Evolutionary conservation across 805 yeast genomes (phyloP).

Genomic region (Pichia deserticola): DNA sequence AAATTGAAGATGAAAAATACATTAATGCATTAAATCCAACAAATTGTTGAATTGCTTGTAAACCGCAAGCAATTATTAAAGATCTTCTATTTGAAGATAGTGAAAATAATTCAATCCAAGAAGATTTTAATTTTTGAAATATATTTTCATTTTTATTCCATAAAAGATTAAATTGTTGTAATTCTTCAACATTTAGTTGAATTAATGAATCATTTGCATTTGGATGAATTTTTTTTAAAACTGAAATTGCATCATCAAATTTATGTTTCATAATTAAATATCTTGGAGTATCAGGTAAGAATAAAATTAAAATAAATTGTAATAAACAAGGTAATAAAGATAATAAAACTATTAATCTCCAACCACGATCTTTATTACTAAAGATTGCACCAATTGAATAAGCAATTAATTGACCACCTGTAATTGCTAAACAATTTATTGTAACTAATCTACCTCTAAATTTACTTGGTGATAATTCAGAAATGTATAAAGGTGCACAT

Average conservation of each 20-base stretch:
- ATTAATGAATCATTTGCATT: slow-evolving; percentile 30
- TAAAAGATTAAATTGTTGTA: slow-evolving; percentile 28
- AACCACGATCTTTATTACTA: slow-evolving; percentile 35
- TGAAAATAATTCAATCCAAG: slow-evolving; percentile 35
- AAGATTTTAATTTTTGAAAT: slow-evolving; percentile 23
- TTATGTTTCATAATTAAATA: slow-evolving; percentile 40
- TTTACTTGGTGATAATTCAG: slow-evolving; percentile 46
- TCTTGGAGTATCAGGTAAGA: slow-evolving; percentile 51
- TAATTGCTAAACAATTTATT: slow-evolving; percentile 45
- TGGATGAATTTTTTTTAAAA: slow-evolving; percentile 33
- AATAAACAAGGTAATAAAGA: slow-evolving; percentile 45
- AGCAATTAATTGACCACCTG: slow-evolving; percentile 51
- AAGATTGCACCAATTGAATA: slow-evolving; percentile 46
- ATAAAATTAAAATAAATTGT: slow-evolving; percentile 39
- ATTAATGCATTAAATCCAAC: slow-evolving; percentile 52
- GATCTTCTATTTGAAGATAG: slow-evolving; percentile 43
- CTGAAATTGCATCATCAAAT: slow-evolving; percentile 32
- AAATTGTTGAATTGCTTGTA: slow-evolving; percentile 50
- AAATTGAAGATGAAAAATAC: slow-evolving; percentile 50
- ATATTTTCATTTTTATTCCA: slow-evolving; percentile 20
- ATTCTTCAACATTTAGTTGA: slow-evolving; percentile 37
- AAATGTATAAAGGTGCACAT: slow-evolving; percentile 46
- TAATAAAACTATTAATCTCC: slow-evolving; percentile 45
- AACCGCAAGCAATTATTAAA: slow-evolving; percentile 46
- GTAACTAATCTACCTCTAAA: slow-evolving; percentile 47